These are phyloP conservation scores for Talaromyces albobiverticillius DNA, from an alignment of 2,329 filamentous ascomycete species.

Conservation along the genomic window DNA sequence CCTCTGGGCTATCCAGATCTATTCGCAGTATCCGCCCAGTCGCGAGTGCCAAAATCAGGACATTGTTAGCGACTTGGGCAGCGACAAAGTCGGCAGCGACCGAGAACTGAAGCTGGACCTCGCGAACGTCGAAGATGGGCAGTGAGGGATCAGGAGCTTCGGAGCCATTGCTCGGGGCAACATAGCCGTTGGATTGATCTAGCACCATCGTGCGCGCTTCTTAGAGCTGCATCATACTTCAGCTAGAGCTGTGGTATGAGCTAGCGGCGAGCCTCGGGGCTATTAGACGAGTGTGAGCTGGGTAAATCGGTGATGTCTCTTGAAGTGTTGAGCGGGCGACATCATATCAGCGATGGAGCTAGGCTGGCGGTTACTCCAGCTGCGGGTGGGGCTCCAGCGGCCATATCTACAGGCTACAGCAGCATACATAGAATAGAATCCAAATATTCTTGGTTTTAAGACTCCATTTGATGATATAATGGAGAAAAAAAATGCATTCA, in stretches of 20 bases:
- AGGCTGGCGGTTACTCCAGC: too few relatives aligned
- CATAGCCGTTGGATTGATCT: constrained; percentile 70
- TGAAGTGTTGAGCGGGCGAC: too few relatives aligned
- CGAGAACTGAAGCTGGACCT: constrained; percentile 88
- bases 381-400: too few relatives aligned
- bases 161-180: constrained; percentile 61
- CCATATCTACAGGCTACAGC: too few relatives aligned
- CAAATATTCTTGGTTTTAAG: too few relatives aligned
- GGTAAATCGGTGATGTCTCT: too few relatives aligned
- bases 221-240: constrained; percentile 15
- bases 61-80: constrained; percentile 95
- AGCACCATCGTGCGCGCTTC: constrained; percentile 61
- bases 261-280: not conserved
- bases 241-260: not conserved
- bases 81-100: constrained; percentile 95
- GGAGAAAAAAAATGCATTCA: too few relatives aligned
- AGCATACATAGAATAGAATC: too few relatives aligned
- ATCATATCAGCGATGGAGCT: too few relatives aligned
- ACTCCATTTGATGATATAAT: too few relatives aligned
- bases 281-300: not conserved
- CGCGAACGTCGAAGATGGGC: constrained; percentile 93
- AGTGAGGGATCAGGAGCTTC: constrained; percentile 61
- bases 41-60: constrained; percentile 85
- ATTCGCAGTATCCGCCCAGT: constrained; percentile 92
- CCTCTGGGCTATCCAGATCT: constrained; percentile 86